Conservation (phyloP, 2,329 filamentous ascomycete genomes). For the Emmonsia crescens region DNA sequence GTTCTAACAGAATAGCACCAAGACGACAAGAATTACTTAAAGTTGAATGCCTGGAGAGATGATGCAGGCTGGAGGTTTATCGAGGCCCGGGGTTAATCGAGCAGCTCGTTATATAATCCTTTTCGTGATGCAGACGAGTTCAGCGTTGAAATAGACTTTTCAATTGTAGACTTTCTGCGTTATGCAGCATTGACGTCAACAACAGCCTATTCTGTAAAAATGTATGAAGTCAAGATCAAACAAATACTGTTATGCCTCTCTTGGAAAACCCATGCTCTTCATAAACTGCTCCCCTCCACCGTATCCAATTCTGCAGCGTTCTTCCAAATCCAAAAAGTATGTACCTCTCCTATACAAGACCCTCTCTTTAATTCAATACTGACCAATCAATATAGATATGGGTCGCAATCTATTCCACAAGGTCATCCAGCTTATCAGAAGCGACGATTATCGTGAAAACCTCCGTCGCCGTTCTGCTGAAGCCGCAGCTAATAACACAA, state of each 20-base stretch:
- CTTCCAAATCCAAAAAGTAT: background rate
- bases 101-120: no score
- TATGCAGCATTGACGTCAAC: background rate
- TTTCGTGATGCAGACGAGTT: no score
- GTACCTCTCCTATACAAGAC: background rate
- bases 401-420: conserved; percentile 1
- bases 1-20: no score
- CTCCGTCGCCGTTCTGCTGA: background rate
- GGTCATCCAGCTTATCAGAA: background rate
- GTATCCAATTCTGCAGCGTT: background rate
- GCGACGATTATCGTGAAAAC: background rate
- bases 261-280: no score
- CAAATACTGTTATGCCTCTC: background rate
- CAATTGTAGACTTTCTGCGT: background rate
- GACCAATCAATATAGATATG: conserved; percentile 1
- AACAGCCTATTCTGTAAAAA: background rate
- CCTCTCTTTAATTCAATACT: background rate
- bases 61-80: no score
- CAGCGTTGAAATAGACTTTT: background rate
- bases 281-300: background rate
- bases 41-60: no score
- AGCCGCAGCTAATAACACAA: background rate
- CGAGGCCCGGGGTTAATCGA: no score
- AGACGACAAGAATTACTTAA: no score
- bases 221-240: background rate